Evolutionary conservation across 1,139 yeast genomes (phyloP).

Genomic region (Pichia sp.): DNA sequence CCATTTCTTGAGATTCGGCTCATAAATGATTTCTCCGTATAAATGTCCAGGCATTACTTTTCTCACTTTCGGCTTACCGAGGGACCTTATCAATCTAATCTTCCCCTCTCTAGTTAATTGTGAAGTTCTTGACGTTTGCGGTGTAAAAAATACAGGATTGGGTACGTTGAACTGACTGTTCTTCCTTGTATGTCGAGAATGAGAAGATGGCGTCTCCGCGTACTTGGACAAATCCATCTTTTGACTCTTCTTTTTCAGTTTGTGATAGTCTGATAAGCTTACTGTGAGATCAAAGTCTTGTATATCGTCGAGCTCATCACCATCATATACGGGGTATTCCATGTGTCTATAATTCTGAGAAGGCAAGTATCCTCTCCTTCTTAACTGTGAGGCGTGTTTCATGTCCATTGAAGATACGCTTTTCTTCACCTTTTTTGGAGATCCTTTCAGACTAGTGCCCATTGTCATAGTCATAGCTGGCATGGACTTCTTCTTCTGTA

Average conservation of each 20-base stretch:
- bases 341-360: neutral
- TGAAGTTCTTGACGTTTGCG: conserved; percentile 16
- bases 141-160: neutral
- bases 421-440: conserved; percentile 20
- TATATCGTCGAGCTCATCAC: conserved; percentile 14
- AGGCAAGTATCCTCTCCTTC: neutral
- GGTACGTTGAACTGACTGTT: neutral
- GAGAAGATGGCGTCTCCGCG: conserved; percentile 15
- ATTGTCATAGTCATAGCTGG: conserved; percentile 19
- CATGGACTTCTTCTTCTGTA: conserved; percentile 21
- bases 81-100: conserved; percentile 21
- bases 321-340: conserved; percentile 5
- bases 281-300: conserved; percentile 23
- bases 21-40: conserved; percentile 40
- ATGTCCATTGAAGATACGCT: conserved; percentile 24
- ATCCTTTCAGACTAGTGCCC: conserved; percentile 8
- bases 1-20: conserved; percentile 46
- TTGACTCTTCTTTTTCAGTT: conserved; percentile 19
- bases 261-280: conserved; percentile 21
- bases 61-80: conserved; percentile 20
- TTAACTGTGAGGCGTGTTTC: conserved; percentile 1
- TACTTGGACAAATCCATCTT: conserved; percentile 23
- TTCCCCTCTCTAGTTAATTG: conserved; percentile 26
- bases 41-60: conserved; percentile 24
- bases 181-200: neutral